These are phyloP conservation scores for Fraxinus floribunda DNA, from an alignment of 305 asterid species.

Conservation along the genomic window DNA sequence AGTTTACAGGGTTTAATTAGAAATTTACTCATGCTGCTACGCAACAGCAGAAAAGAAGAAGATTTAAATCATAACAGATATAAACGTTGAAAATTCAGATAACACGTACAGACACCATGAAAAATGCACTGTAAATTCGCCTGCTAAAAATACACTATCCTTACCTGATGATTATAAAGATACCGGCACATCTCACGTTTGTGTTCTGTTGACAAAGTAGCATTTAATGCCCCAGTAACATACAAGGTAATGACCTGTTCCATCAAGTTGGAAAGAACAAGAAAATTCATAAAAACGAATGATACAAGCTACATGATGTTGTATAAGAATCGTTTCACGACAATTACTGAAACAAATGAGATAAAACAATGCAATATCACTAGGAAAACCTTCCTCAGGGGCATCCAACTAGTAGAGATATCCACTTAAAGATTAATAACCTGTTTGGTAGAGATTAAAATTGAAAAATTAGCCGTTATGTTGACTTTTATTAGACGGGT, in stretches of 20 bases:
- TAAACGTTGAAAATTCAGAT: background rate
- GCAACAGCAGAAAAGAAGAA: conserved; percentile 19
- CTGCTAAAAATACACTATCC: conserved; percentile 19
- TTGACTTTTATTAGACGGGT: too few species aligned
- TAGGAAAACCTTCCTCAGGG: background rate
- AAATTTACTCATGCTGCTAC: conserved; percentile 19
- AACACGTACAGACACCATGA: conserved; percentile 13
- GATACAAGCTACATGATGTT: background rate
- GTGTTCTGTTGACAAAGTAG: conserved; percentile 75
- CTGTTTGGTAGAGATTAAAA: too few species aligned
- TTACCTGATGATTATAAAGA: conserved; percentile 93
- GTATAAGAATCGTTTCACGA: background rate
- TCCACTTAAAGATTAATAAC: background rate
- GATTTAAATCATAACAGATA: conserved; percentile 15
- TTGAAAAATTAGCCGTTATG: too few species aligned
- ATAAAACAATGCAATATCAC: conserved; percentile 7
- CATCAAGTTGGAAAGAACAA: conserved; percentile 19
- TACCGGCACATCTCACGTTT: conserved; percentile 85
- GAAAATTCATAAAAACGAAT: background rate
- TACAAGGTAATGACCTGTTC: conserved; percentile 71
- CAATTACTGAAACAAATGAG: background rate
- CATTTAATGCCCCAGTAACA: conserved; percentile 84
- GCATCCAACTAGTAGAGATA: conserved; percentile 11
- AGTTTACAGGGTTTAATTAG: conserved; percentile 27
- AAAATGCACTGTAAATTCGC: background rate